A percentile compares a stretch with the other conserved stretches of the same genome.
phyloP scores from a whole-genome alignment of 208 protist species.

The Crithidia bombi region DNA sequence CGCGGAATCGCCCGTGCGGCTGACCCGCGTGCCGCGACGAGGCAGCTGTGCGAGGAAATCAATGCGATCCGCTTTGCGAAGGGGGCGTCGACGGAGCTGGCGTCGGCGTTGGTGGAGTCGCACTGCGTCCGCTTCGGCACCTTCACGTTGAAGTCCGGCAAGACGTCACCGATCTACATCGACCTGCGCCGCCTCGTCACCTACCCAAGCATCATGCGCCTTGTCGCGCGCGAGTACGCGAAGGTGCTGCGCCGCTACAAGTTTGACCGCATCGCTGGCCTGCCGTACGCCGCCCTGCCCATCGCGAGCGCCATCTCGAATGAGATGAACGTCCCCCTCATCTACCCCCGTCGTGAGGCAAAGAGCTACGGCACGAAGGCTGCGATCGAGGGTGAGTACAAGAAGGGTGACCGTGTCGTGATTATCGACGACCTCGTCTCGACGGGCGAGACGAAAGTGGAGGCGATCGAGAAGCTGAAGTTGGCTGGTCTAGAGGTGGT shows the following conservation, averaged over 20 bases:
- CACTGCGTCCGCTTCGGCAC: conserved; percentile 93
- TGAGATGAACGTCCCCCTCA: conserved; percentile 88
- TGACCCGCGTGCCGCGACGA: conserved; percentile 69
- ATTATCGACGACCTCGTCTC: conserved; percentile 97
- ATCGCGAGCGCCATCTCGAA: conserved; percentile 94
- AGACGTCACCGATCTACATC: conserved; percentile 96
- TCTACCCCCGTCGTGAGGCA: conserved; percentile 91
- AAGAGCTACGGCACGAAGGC: conserved; percentile 96
- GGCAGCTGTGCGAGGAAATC: conserved; percentile 81
- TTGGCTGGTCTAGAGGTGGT: conserved; percentile 84
- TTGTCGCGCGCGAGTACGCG: conserved; percentile 82
- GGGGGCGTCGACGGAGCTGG: conserved; percentile 54
- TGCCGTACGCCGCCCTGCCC: conserved; percentile 96
- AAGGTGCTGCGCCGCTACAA: conserved; percentile 64
- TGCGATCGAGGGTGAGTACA: conserved; percentile 94
- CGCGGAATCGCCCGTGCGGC: conserved; percentile 70
- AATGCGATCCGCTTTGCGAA: conserved; percentile 65
- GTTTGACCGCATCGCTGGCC: conserved; percentile 87
- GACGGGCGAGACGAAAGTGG: conserved; percentile 93
- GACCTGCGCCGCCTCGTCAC: conserved; percentile 94
- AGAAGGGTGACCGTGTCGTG: conserved; percentile 87
- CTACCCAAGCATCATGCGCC: conserved; percentile 81
- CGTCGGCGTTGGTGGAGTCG: conserved; percentile 75
- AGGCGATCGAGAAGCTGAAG: conserved; percentile 93
- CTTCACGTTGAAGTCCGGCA: conserved; percentile 96